phyloP scores from a whole-genome alignment of 192 early-diverging fungal species.

The Gamsiella multidivaricata region DNA sequence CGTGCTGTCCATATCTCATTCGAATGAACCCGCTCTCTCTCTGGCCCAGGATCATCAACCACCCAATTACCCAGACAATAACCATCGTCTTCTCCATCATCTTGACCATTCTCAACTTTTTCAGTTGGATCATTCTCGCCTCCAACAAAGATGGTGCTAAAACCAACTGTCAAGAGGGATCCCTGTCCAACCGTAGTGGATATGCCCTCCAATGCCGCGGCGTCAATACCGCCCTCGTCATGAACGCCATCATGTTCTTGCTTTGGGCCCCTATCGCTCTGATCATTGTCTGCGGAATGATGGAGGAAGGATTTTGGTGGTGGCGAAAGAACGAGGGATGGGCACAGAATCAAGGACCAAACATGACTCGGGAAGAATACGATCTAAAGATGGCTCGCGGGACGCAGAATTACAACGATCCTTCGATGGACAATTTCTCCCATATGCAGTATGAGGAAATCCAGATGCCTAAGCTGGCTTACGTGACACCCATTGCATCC shows the following conservation, averaged over 20 bases:
- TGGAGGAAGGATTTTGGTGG: slow-evolving; percentile 49
- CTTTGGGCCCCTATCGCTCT: slow-evolving; percentile 37
- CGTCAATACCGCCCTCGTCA: slow-evolving; percentile 33
- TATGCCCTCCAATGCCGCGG: slow-evolving; percentile 35
- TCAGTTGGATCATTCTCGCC: slow-evolving; percentile 48
- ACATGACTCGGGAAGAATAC: slow-evolving; percentile 31
- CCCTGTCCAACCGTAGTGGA: slow-evolving; percentile 3
- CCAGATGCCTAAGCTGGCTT: slow-evolving; percentile 17
- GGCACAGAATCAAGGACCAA: slow-evolving; percentile 14
- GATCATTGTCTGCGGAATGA: slow-evolving; percentile 42
- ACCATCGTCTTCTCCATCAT: slow-evolving; percentile 31
- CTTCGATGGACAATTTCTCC: slow-evolving; percentile 10
- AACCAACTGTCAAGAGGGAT: slow-evolving; percentile 25
- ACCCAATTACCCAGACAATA: slow-evolving; percentile 30
- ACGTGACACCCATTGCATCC: slow-evolving; percentile 39
- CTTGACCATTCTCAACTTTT: slow-evolving; percentile 38
- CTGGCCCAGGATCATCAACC: slow-evolving; percentile 39
- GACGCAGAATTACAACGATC: neutral
- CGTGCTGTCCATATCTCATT: slow-evolving; percentile 31
- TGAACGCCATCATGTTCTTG: slow-evolving; percentile 39
- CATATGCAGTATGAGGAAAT: slow-evolving; percentile 9
- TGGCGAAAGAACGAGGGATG: slow-evolving; percentile 33
- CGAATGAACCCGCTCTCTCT: neutral
- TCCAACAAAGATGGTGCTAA: slow-evolving; percentile 38
- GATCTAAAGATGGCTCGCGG: slow-evolving; percentile 16